Evolutionary conservation across 805 yeast genomes (phyloP), one percentile per base, ranked within the genome.

Genomic region (Teunomyces cretensis): DNA sequence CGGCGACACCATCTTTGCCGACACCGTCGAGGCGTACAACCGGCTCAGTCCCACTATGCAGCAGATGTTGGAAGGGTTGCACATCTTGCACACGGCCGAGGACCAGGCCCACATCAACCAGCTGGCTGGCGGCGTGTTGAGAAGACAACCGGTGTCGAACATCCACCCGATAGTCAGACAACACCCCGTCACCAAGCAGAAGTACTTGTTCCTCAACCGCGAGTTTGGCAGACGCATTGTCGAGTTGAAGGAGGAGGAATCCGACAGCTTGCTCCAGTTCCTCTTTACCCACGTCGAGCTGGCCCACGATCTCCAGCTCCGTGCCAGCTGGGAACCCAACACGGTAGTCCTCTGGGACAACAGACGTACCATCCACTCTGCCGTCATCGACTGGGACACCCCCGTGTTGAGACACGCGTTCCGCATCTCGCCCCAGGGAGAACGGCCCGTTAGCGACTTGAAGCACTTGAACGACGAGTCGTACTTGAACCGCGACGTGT

Each of bases 331-430:
- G 86, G 84, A 80, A 58, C 81, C 83, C 42, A 76, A 78, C 42
- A 78, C 89, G 1, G 84, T 86, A 41, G 88, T 83, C 15, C 63
- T 84, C 24, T 86, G 92, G 92, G 94, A 86, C 59, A 86, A 86
- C 71, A 80, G 92, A 60, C 71, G 84, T 56, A 77, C 82, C 9
- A 65, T 78, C 19, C 92, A 86, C 62, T 72, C 86, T 11, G 89
- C 90, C 12, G 72, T 82, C 12, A 76, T 80, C 45, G 92, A 86
- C 57, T 86, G 88, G 84, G 84, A 78, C 52, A 72, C 78, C 35
- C 83, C 85, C n/a, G 78, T 75, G 32, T 72, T 79, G 24, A 78
- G 92, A 64, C 92, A 86, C 55, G 87, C 86, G 8, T 81, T 82
- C 58, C 76, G 92, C 62, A 78, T 86, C 47, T 84, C 90, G 14